phyloP scores from a whole-genome alignment of 371 early-diverging fungal genomes.

The Syncephalastrum monosporum region DNA sequence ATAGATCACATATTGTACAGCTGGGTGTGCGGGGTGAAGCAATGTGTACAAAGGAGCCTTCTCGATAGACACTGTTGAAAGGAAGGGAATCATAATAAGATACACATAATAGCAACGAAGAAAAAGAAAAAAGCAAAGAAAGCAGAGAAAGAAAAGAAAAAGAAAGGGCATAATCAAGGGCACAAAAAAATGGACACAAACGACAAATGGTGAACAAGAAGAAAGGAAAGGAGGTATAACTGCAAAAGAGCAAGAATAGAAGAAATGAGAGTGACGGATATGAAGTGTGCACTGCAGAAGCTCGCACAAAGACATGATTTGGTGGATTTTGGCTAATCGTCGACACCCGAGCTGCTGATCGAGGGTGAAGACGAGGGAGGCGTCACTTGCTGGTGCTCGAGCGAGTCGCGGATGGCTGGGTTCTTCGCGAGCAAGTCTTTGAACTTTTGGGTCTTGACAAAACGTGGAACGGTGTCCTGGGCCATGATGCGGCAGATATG shows the following conservation, averaged over 20 bases:
- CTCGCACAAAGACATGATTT: not conserved
- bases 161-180: no score
- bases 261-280: constrained; percentile 1
- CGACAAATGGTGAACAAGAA: no score
- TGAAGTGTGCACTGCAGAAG: not conserved
- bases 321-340: not conserved
- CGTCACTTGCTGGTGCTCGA: constrained; percentile 5
- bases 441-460: constrained; percentile 61
- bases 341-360: not conserved
- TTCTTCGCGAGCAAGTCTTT: constrained; percentile 14
- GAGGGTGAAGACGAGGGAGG: not conserved
- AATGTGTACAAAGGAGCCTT: no score
- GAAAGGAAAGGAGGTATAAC: no score
- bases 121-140: no score
- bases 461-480: constrained; percentile 72
- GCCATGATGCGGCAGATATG: constrained; percentile 74
- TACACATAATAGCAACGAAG: no score
- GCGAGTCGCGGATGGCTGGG: constrained; percentile 5
- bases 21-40: no score
- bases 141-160: no score
- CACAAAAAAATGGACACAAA: no score
- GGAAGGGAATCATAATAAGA: no score
- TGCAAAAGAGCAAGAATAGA: not conserved
- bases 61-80: no score
- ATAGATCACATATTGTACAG: no score